These are phyloP conservation scores for Diaporthe eres DNA, from an alignment of 2,329 filamentous ascomycete genomes.

Conservation along the genomic window DNA sequence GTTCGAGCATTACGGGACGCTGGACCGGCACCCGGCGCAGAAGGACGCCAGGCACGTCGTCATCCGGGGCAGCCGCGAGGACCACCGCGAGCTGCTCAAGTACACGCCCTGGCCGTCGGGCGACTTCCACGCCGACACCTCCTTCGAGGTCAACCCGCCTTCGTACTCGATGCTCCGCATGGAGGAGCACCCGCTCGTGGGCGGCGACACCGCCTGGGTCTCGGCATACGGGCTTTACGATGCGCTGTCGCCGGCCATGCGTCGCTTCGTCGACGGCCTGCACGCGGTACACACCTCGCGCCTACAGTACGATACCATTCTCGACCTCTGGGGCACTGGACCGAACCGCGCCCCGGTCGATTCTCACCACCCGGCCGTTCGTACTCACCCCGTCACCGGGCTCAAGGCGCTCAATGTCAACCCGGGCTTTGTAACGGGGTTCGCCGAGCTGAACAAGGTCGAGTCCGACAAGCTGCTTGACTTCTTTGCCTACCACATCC, in stretches of 20 bases:
- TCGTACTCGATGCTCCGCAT: not conserved
- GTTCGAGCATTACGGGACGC: not conserved
- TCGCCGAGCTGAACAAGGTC: conserved; percentile 62
- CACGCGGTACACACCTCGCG: not conserved
- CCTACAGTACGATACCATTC: conserved; percentile 60
- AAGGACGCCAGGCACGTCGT: not conserved
- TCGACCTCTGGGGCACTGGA: conserved; percentile 58
- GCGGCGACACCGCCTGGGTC: not conserved
- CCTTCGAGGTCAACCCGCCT: not conserved
- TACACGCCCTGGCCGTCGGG: not conserved
- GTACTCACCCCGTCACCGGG: conserved; percentile 63
- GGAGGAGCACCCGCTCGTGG: conserved; percentile 51
- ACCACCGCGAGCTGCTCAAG: conserved; percentile 1
- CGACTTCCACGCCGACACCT: not conserved
- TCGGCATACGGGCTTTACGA: not conserved
- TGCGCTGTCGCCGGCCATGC: not conserved
- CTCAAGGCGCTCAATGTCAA: conserved; percentile 62
- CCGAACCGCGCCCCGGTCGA: conserved; percentile 55
- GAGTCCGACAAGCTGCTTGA: conserved; percentile 63
- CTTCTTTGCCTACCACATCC: conserved; percentile 61
- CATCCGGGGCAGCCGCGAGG: not conserved
- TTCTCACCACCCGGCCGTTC: conserved; percentile 62
- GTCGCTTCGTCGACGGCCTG: not conserved
- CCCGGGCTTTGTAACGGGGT: conserved; percentile 60
- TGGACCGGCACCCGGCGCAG: not conserved